A percentile compares a stretch with the other conserved stretches of the same genome.
phyloP scores from a whole-genome alignment of 345 rosid species.

The Adansonia digitata region DNA sequence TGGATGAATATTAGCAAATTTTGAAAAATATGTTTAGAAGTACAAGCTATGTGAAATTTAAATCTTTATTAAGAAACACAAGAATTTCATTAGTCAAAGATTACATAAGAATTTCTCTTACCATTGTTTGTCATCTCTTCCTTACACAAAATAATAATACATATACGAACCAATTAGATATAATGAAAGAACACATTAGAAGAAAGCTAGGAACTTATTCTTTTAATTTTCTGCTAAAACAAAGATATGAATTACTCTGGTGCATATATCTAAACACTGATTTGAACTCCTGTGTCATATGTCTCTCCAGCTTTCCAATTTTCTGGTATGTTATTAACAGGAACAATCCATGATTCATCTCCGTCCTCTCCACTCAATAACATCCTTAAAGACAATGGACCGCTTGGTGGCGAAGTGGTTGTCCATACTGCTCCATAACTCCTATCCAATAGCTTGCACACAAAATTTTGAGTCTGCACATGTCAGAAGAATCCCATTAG shows the following conservation, averaged over 20 bases:
- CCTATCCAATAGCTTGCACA: slow-evolving; percentile 33
- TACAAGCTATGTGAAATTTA: background rate
- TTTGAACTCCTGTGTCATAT: slow-evolving; percentile 60
- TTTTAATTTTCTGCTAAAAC: background rate
- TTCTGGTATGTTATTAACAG: slow-evolving; percentile 49
- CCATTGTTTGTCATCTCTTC: background rate
- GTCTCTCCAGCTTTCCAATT: slow-evolving; percentile 62
- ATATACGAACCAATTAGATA: slow-evolving; percentile 10
- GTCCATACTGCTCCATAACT: slow-evolving; percentile 26
- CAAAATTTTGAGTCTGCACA: slow-evolving; percentile 44
- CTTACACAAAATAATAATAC: background rate
- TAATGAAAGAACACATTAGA: slow-evolving; percentile 8
- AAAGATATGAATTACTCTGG: background rate
- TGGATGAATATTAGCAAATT: background rate
- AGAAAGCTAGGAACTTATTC: background rate
- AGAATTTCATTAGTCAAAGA: slow-evolving; percentile 8
- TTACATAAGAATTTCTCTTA: slow-evolving; percentile 20
- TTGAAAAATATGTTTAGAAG: background rate
- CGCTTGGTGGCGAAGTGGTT: slow-evolving; percentile 51
- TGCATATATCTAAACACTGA: slow-evolving; percentile 16
- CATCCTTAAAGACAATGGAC: slow-evolving; percentile 59
- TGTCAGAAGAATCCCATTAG: background rate
- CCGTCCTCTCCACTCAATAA: slow-evolving; percentile 50
- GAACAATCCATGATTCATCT: slow-evolving; percentile 58
- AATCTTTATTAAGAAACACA: slow-evolving; percentile 3